phyloP scores from a whole-genome alignment of 2,329 filamentous ascomycete genomes.

The Ascochyta fabae region DNA sequence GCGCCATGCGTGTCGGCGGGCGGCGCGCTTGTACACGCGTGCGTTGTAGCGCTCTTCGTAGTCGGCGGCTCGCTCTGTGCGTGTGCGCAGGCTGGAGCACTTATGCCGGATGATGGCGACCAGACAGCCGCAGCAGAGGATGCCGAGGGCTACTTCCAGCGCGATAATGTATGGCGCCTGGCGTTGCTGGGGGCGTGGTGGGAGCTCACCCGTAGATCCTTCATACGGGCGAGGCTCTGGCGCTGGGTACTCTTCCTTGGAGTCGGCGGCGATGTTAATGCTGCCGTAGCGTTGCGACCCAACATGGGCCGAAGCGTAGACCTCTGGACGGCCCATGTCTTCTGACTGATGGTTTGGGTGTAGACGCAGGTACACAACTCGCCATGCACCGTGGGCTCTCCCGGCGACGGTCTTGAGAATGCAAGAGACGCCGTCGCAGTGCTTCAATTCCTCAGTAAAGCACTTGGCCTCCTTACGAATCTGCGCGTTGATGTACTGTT shows the following conservation, averaged over 20 bases:
- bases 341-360: conserved; percentile 28
- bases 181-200: conserved; percentile 29
- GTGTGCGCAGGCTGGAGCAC: conserved; percentile 58
- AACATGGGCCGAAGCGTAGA: conserved; percentile 28
- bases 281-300: conserved; percentile 27
- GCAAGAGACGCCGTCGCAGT: conserved; percentile 54
- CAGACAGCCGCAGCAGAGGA: conserved; percentile 54
- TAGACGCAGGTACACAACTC: conserved; percentile 38
- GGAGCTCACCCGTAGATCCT: conserved; percentile 22
- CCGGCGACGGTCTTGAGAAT: conserved; percentile 49
- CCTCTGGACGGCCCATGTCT: conserved; percentile 37
- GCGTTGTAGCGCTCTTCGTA: conserved; percentile 62
- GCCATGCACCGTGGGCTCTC: conserved; percentile 46
- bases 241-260: conserved; percentile 9
- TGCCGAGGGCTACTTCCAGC: conserved; percentile 53
- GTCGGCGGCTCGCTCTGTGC: conserved; percentile 60
- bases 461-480: conserved; percentile 37
- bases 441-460: conserved; percentile 49
- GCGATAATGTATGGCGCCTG: conserved; percentile 47
- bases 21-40: conserved; percentile 60
- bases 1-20: conserved; percentile 58
- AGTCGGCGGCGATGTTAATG: conserved; percentile 18
- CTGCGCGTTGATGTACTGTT: conserved; percentile 42
- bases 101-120: conserved; percentile 55
- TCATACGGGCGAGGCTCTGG: conserved; percentile 22